phyloP scores from a whole-genome alignment of 208 protist genomes.

The Acanthamoeba sp. region DNA sequence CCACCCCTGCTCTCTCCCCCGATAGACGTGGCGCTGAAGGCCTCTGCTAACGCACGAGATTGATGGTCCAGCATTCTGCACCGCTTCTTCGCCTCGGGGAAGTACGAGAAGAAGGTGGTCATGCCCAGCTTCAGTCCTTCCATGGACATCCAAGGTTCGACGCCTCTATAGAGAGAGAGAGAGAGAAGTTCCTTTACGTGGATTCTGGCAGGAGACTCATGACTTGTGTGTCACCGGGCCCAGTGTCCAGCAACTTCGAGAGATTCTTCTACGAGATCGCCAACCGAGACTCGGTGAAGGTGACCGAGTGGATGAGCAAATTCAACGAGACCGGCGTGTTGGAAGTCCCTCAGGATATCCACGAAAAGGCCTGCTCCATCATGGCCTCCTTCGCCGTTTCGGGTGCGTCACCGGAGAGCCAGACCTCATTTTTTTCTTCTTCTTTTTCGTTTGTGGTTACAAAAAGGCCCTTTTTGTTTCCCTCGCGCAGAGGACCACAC shows the following conservation, averaged over 20 bases:
- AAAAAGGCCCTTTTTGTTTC: background rate
- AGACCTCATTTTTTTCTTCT: too few relatives aligned
- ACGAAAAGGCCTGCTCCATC: slow-evolving; percentile 38
- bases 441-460: slow-evolving; percentile 1
- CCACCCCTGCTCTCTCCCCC: slow-evolving; percentile 44
- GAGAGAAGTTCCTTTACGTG: too few relatives aligned
- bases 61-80: slow-evolving; percentile 28
- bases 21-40: background rate
- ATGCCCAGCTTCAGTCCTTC: slow-evolving; percentile 70
- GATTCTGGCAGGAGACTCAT: too few relatives aligned
- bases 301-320: slow-evolving; percentile 23
- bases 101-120: slow-evolving; percentile 44
- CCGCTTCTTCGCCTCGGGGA: slow-evolving; percentile 60
- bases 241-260: slow-evolving; percentile 73
- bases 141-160: slow-evolving; percentile 78
- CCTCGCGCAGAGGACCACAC: background rate
- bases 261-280: slow-evolving; percentile 67
- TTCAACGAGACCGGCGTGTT: slow-evolving; percentile 59
- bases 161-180: too few relatives aligned
- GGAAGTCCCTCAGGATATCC: slow-evolving; percentile 2
- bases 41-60: background rate
- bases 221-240: background rate
- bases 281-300: background rate
- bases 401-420: too few relatives aligned
- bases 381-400: slow-evolving; percentile 48